Conservation (phyloP, 1,139 yeast genomes). For the Suhomyces terraborum region DNA sequence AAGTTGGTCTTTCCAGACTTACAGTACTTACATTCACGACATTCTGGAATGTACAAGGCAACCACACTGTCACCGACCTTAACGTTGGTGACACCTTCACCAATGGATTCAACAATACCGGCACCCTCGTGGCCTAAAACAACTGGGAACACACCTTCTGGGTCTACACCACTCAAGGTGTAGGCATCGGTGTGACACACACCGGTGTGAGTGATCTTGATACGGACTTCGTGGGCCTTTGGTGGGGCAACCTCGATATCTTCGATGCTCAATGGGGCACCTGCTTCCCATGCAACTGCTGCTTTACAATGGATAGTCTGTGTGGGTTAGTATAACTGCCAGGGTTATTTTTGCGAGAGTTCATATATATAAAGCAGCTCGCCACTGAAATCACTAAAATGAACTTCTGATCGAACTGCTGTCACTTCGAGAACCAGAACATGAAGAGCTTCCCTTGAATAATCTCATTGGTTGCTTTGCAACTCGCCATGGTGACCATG, state of each 20-base stretch:
- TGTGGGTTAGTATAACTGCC: slow-evolving; percentile 19
- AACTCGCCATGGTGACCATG: too few species aligned
- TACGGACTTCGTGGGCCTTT: slow-evolving; percentile 94
- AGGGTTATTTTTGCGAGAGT: slow-evolving; percentile 15
- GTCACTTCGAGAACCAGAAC: too few species aligned
- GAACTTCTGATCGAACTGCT: too few species aligned
- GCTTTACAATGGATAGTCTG: slow-evolving; percentile 87
- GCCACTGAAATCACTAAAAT: too few species aligned
- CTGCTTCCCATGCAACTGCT: slow-evolving; percentile 97
- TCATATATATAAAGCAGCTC: slow-evolving; percentile 1
- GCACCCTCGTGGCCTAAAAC: slow-evolving; percentile 97
- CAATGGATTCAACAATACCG: slow-evolving; percentile 89
- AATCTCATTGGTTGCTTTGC: too few species aligned
- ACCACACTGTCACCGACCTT: slow-evolving; percentile 88
- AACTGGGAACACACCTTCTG: slow-evolving; percentile 95
- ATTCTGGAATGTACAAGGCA: slow-evolving; percentile 94
- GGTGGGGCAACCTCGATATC: slow-evolving; percentile 91
- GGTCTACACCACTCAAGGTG: slow-evolving; percentile 91
- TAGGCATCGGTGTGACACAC: slow-evolving; percentile 99
- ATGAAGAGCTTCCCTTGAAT: too few species aligned
- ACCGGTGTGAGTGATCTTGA: slow-evolving; percentile 84
- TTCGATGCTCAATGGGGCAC: slow-evolving; percentile 80
- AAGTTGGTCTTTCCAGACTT: slow-evolving; percentile 92
- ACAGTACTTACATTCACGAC: slow-evolving; percentile 94
- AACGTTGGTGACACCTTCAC: slow-evolving; percentile 88